Base-by-base conservation (phyloP, 2,329 filamentous ascomycete genomes). In the Fusarium longipes region DNA sequence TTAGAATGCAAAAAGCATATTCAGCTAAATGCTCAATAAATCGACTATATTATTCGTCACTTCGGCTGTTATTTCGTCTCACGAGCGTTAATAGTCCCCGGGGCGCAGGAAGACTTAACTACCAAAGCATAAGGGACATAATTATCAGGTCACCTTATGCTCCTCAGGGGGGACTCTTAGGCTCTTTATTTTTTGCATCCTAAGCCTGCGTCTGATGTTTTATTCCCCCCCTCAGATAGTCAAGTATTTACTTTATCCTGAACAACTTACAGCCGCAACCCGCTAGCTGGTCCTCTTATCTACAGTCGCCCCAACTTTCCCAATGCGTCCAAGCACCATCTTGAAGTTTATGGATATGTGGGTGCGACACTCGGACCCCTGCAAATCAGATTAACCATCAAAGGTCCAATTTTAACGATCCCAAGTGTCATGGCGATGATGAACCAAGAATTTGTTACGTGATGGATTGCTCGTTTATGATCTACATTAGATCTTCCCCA, bases 401-500 rank as follows among this genome's bases (percentile, higher is more conserved):
- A n/a, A 61, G 48, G 51, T 30, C 38, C 47, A 55, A 65, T 55
- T 65, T 60, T 51, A 42, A 53, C 59, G 36, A 56, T 22, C 35
- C 27, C 14, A 27, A 57, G 27, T 18, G 53, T 59, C 38, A 44
- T 64, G 47, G 20, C 40, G 35, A 58, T 8, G 43, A 47, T 17
- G 22, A 20, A 30, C 9, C 17, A 36, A 17, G 36, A 43, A 39
- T 40, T 44, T 36, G 22, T 66, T 66, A 66, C 63, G 63, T 66
- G 50, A 66, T 66, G 36, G 33, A 47, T 47, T 51, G 39, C 45
- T 33, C 11, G 5, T n/a, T 15, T 38, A 10, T 39, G 47, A 58
- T 68, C 55, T 51, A 48, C 66, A 18, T 12, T 32, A 35, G 39
- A 48, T 62, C 65, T 68, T 63, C 65, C 65, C 65, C 65, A 68